Base-by-base conservation (phyloP, 148 eudicot species). In the Selenicereus undatus region DNA sequence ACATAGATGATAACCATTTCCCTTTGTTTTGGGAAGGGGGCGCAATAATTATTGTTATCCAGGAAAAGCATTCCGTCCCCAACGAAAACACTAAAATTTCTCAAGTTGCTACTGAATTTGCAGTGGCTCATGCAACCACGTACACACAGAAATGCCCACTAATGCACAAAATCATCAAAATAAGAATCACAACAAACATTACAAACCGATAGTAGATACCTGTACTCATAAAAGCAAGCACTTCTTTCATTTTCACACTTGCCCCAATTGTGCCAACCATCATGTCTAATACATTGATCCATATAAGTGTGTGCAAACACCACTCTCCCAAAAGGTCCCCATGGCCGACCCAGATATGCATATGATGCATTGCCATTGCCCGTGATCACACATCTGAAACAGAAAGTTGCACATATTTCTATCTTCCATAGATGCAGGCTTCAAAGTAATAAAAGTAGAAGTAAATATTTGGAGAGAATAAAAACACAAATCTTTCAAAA, bases 291-390 rank as follows among this genome's bases (percentile, higher is more conserved):
- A 69, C 98, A 95, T 69, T 90, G 90, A 86, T 95, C 98, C 94
- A 95, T 93, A 81, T 90, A 89, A n/a, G 94, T 90, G 84, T 93
- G 92, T 20, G 96, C 98, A 82, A 87, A 95, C 29, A 95, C 94
- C 79, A 96, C 99, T 82, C 98, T 88, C 80, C 97, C 98, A 84
- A 91, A 96, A 26, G 98, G 98, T 62, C 99, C 99, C 99, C 99
- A 96, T 71, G 99, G 99, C 35, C 99, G 91, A 78, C 99, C 99
- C 68, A 96, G 99, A 88, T 89, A 79, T 11, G 91, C 72, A 75
- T 92, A 96, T 70, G 89, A 81, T 74, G 91, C 75, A 73, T 83
- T 88, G 62, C 99, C 99, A 80, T 87, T 91, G 75, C 99, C 98
- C 35, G 99, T 96, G 78, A 96, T 92, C 77, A 92, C 95, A 85